phyloP scores from a whole-genome alignment of 768 basidiomycete species.

The Guyanaporus albipodus region DNA sequence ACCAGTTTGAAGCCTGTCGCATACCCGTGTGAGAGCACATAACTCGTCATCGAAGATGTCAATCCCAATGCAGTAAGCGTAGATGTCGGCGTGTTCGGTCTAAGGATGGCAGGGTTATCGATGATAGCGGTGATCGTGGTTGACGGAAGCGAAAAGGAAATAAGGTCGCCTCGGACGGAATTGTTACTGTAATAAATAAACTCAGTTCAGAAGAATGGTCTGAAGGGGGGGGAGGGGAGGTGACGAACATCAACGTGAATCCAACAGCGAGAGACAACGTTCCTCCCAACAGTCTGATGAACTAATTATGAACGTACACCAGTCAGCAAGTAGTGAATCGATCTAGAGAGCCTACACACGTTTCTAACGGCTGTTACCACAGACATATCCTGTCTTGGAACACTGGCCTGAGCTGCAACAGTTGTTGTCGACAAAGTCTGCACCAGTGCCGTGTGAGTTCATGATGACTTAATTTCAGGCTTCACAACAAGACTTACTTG shows the following conservation, averaged over 20 bases:
- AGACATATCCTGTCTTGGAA: conserved; percentile 68
- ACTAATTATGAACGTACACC: conserved; percentile 38
- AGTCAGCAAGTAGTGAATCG: conserved; percentile 3
- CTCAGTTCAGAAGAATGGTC: not conserved
- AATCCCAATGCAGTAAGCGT: conserved; percentile 35
- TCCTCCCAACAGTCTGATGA: conserved; percentile 66
- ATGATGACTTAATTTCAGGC: not conserved
- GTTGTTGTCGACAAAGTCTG: conserved; percentile 63
- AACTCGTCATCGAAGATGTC: conserved; percentile 32
- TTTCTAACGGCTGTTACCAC: conserved; percentile 69
- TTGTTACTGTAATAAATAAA: conserved; percentile 37
- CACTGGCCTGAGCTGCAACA: conserved; percentile 70
- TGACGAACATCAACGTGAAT: conserved; percentile 49
- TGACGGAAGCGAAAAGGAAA: conserved; percentile 34
- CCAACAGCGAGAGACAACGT: conserved; percentile 63
- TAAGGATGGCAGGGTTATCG: conserved; percentile 43
- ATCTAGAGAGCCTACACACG: conserved; percentile 29
- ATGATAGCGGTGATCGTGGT: conserved; percentile 42
- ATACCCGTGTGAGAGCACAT: conserved; percentile 48
- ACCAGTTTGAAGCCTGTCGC: conserved; percentile 53
- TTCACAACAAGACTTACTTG: conserved; percentile 36
- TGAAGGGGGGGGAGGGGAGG: conserved; percentile 14
- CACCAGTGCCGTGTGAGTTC: not conserved
- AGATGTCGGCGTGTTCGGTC: conserved; percentile 28
- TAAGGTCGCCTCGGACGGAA: conserved; percentile 41